Evolutionary conservation across 1,284 basidiomycete genomes (phyloP), one percentile per base, ranked within the genome.

Genomic region (Vanrija sp.): DNA sequence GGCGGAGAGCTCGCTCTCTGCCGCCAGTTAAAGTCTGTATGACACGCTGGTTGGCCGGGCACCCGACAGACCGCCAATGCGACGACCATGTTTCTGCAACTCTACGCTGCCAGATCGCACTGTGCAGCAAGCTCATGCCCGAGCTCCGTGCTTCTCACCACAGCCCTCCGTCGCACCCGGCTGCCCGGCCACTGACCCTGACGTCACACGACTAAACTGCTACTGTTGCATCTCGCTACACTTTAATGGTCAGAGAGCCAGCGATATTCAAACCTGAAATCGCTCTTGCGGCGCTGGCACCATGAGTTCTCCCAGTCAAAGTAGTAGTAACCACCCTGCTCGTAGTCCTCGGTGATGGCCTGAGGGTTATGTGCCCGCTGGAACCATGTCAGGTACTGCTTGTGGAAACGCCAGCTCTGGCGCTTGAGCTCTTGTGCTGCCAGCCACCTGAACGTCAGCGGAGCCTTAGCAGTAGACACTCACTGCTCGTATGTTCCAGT

Each of bases 301-400:
- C 95, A 98, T 60, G 89, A 90, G 57, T 90, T 90, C 76, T 95
- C 91, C 91, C 91, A 95, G 77, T 95, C 91, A 77, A 95, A 95
- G 81, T 95, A 94, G 52, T 93, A 89, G 74, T 94, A 95, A 25
- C 95, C 93, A 16, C 96, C 96, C 79, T 98, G 93, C 78, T 99
- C 96, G 74, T 98, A 99, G 77, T 98, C 96, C 69, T 98, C 95
- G 46, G 96, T 98, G 74, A 99, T 98, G 5, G 91, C 92, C 73
- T 96, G 92, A n/a, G 96, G 96, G 74, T 98, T 94, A 21, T 91
- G 94, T 71, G 97, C 92, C 51, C 96, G 85, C 77, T 98, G 96
- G 85, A 99, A 99, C 96, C 96, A 99, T 39, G 96, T 99, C 60
- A 98, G 79, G 76, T 98, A 99, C 79, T 98, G 98, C 65, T 97